Evolutionary conservation across 1,284 basidiomycete genomes (phyloP).

Genomic region (Ceratobasidium theobromae): DNA sequence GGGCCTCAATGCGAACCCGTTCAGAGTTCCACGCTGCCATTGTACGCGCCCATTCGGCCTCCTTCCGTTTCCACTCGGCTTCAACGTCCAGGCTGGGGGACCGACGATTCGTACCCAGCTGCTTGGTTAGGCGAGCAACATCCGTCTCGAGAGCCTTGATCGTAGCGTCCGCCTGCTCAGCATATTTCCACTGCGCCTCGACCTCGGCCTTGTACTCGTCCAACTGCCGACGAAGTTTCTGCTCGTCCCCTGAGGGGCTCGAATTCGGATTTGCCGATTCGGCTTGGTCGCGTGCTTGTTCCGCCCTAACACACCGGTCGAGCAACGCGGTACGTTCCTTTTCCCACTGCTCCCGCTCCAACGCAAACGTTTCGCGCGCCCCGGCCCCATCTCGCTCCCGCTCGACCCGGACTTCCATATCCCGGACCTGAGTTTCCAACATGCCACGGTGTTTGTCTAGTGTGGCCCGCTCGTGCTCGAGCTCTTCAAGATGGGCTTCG

Average conservation of each 20-base stretch:
- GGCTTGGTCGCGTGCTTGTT: neutral
- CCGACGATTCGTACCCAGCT: neutral
- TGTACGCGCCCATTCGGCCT: neutral
- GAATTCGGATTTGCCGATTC: no score
- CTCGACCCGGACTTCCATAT: constrained; percentile 27
- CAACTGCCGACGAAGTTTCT: constrained; percentile 4
- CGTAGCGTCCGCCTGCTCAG: constrained; percentile 17
- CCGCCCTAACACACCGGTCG: constrained; percentile 24
- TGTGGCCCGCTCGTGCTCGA: neutral
- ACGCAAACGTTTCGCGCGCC: constrained; percentile 9
- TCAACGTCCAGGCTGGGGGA: neutral
- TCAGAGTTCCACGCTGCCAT: neutral
- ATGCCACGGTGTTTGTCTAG: no score
- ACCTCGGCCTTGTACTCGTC: constrained; percentile 29
- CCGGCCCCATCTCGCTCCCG: constrained; percentile 21
- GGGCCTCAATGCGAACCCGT: neutral
- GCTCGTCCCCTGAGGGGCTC: neutral
- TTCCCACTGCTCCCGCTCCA: constrained; percentile 18
- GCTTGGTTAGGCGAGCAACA: neutral
- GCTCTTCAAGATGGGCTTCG: neutral
- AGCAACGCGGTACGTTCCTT: constrained; percentile 6
- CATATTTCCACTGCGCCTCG: constrained; percentile 29
- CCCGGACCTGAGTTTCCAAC: constrained; percentile 5
- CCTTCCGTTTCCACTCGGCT: constrained; percentile 16
- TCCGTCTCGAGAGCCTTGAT: constrained; percentile 6